These are phyloP conservation scores for Tolypocladium tropicale DNA, from an alignment of 2,329 filamentous ascomycete species.

Conservation along the genomic window DNA sequence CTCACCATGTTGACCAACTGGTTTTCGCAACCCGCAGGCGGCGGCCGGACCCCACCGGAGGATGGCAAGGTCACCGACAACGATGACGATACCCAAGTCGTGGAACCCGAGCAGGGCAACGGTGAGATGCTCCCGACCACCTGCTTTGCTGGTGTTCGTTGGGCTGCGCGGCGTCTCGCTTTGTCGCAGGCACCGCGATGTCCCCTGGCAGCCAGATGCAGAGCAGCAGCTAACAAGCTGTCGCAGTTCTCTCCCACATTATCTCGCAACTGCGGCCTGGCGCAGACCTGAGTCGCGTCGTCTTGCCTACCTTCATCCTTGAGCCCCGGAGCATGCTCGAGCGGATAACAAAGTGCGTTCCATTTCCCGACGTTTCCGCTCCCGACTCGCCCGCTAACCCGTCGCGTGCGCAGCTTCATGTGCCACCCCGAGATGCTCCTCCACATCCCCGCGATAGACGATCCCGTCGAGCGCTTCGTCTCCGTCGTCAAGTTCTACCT, in stretches of 20 bases:
- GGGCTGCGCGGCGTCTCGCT: slow-evolving; percentile 1
- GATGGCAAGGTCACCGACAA: slow-evolving; percentile 33
- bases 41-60: slow-evolving; percentile 46
- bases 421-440: slow-evolving; percentile 94
- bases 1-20: slow-evolving; percentile 32
- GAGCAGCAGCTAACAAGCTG: not conserved
- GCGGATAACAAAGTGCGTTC: slow-evolving; percentile 85
- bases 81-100: slow-evolving; percentile 66
- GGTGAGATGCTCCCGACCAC: slow-evolving; percentile 42
- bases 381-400: slow-evolving; percentile 5
- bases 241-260: slow-evolving; percentile 81
- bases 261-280: slow-evolving; percentile 94
- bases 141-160: not conserved
- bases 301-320: slow-evolving; percentile 93
- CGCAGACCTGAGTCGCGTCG: slow-evolving; percentile 88
- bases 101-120: slow-evolving; percentile 91
- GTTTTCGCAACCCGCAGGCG: slow-evolving; percentile 30
- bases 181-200: slow-evolving; percentile 1
- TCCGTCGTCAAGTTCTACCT: slow-evolving; percentile 97
- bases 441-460: slow-evolving; percentile 76
- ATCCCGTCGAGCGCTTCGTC: slow-evolving; percentile 81
- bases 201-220: slow-evolving; percentile 2
- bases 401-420: slow-evolving; percentile 67
- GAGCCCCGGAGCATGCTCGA: slow-evolving; percentile 97
- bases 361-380: not conserved